phyloP scores from a whole-genome alignment of 108 stramenopile species.

The Pseudonitzschia delicatissima region DNA sequence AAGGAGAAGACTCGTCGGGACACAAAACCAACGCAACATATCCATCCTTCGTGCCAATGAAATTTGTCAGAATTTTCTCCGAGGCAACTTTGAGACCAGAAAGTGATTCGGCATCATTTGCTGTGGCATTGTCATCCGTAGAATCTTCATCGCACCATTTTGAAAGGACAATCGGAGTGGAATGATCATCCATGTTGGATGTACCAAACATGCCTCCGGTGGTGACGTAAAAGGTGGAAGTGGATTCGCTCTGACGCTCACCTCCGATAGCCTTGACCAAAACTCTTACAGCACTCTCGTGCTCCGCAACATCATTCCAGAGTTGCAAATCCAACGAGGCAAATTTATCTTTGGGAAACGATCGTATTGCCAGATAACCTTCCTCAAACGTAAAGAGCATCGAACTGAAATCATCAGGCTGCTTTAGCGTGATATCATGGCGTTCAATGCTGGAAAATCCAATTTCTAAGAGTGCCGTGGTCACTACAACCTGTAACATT shows the following conservation, averaged over 20 bases:
- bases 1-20: background rate
- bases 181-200: background rate
- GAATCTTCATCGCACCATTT: background rate
- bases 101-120: background rate
- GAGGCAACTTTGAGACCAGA: background rate
- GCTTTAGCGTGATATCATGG: conserved; percentile 9
- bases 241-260: background rate
- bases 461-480: conserved; percentile 26
- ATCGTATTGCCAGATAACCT: conserved; percentile 61
- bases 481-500: conserved; percentile 15
- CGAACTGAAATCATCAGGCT: conserved; percentile 12
- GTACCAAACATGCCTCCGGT: conserved; percentile 9
- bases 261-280: conserved; percentile 3
- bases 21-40: background rate
- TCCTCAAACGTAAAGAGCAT: conserved; percentile 35
- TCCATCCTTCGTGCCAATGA: background rate
- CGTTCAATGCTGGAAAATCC: conserved; percentile 25
- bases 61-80: background rate
- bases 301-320: conserved; percentile 18
- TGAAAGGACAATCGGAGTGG: background rate
- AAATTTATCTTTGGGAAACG: conserved; percentile 52
- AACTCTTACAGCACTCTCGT: background rate
- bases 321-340: conserved; percentile 64
- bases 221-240: background rate
- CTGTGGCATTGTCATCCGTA: background rate